These are phyloP conservation scores for Calvatia gigantea DNA, from an alignment of 768 basidiomycete species.

Conservation along the genomic window DNA sequence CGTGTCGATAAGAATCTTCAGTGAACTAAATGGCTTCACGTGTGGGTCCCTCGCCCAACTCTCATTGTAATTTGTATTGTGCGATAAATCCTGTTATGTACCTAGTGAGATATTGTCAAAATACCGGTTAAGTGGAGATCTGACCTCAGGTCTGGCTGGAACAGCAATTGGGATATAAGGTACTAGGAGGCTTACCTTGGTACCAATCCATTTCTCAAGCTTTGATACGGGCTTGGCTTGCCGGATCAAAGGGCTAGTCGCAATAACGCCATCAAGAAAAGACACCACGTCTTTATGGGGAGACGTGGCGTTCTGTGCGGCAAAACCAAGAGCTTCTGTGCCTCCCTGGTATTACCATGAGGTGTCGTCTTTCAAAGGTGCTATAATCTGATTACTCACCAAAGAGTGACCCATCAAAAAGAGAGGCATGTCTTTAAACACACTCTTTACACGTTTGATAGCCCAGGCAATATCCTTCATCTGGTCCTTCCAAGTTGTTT, in stretches of 20 bases:
- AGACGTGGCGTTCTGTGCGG: slow-evolving; percentile 38
- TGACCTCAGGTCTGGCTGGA: slow-evolving; percentile 46
- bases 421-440: slow-evolving; percentile 47
- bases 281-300: slow-evolving; percentile 31
- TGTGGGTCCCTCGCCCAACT: slow-evolving; percentile 61
- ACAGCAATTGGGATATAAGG: slow-evolving; percentile 56
- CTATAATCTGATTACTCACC: slow-evolving; percentile 36
- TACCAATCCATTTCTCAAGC: slow-evolving; percentile 48
- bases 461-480: slow-evolving; percentile 71
- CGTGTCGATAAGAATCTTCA: slow-evolving; percentile 62
- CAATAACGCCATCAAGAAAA: slow-evolving; percentile 60
- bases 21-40: slow-evolving; percentile 49
- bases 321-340: slow-evolving; percentile 56
- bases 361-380: background rate
- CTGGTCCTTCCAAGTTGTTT: slow-evolving; percentile 61
- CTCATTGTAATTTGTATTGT: slow-evolving; percentile 46
- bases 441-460: slow-evolving; percentile 44
- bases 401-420: slow-evolving; percentile 81
- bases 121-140: background rate
- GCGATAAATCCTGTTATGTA: slow-evolving; percentile 48
- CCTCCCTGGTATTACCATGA: slow-evolving; percentile 54
- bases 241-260: slow-evolving; percentile 62
- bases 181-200: slow-evolving; percentile 38
- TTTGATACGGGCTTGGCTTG: slow-evolving; percentile 59
- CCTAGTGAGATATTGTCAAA: slow-evolving; percentile 1